A percentile compares a stretch with the other conserved stretches of the same genome.
phyloP scores from a whole-genome alignment of 768 basidiomycete genomes.

The Rhizopogon salebrosus region DNA sequence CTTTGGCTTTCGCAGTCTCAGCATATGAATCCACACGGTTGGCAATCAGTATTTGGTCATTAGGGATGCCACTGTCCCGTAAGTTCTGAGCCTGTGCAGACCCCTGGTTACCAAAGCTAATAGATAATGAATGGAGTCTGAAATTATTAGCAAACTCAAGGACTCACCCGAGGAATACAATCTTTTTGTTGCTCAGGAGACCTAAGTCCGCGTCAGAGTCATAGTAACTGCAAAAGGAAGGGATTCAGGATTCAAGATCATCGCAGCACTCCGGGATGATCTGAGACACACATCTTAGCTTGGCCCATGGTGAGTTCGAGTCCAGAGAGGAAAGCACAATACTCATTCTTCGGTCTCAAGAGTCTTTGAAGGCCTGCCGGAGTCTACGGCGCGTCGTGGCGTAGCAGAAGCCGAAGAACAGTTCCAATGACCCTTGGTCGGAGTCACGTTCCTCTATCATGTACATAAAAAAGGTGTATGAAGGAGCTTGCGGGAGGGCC shows the following conservation, averaged over 20 bases:
- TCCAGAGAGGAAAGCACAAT: neutral
- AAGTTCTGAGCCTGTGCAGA: slow-evolving; percentile 64
- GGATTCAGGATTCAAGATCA: neutral
- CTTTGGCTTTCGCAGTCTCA: slow-evolving; percentile 49
- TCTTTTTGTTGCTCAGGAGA: slow-evolving; percentile 41
- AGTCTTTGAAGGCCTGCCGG: slow-evolving; percentile 2
- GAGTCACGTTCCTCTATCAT: slow-evolving; percentile 9
- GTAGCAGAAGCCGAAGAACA: slow-evolving; percentile 4
- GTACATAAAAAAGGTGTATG: slow-evolving; percentile 1
- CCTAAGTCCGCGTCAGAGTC: slow-evolving; percentile 55
- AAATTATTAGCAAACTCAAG: neutral
- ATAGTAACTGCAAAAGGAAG: slow-evolving; percentile 34
- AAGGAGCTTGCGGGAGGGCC: slow-evolving; percentile 12
- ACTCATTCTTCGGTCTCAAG: neutral
- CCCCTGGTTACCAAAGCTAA: slow-evolving; percentile 61
- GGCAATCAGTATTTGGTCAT: slow-evolving; percentile 55
- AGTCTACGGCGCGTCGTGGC: neutral
- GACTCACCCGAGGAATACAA: slow-evolving; percentile 56
- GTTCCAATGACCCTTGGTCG: neutral
- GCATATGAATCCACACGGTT: slow-evolving; percentile 57
- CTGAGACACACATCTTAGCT: slow-evolving; percentile 48
- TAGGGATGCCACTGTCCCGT: slow-evolving; percentile 57
- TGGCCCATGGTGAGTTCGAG: slow-evolving; percentile 20
- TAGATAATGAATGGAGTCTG: neutral
- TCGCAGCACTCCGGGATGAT: neutral